phyloP scores from a whole-genome alignment of 2,329 filamentous ascomycete genomes.

The Teratosphaeria nubilosa region DNA sequence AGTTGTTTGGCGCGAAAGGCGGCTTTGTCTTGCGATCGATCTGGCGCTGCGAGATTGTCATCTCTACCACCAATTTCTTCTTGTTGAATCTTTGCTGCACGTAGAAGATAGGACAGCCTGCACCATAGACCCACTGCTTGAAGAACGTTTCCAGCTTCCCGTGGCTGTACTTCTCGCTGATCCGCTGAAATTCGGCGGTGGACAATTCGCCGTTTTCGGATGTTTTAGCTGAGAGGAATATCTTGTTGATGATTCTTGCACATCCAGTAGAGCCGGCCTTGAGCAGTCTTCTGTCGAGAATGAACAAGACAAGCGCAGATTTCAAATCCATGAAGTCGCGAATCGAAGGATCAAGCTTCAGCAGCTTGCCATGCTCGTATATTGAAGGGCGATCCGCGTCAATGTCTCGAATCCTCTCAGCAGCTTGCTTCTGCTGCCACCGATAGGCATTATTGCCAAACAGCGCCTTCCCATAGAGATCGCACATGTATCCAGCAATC shows the following conservation, averaged over 20 bases:
- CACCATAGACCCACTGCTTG: conserved; percentile 80
- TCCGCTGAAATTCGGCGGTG: conserved; percentile 65
- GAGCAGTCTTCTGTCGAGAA: conserved; percentile 79
- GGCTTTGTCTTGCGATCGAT: conserved; percentile 44
- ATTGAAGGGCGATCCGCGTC: conserved; percentile 77
- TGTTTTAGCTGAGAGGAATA: conserved; percentile 77
- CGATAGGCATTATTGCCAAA: conserved; percentile 93
- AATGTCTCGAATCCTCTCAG: conserved; percentile 70
- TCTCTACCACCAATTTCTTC: conserved; percentile 89
- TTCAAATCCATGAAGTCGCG: conserved; percentile 86
- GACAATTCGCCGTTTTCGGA: conserved; percentile 62
- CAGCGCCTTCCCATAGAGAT: conserved; percentile 79
- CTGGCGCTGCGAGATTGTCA: conserved; percentile 74
- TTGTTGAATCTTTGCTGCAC: conserved; percentile 92
- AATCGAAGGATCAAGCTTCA: conserved; percentile 76
- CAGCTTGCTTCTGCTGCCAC: conserved; percentile 75
- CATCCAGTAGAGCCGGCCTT: conserved; percentile 81
- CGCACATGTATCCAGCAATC: conserved; percentile 88
- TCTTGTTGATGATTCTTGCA: conserved; percentile 71
- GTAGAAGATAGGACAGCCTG: conserved; percentile 79
- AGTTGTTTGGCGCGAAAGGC: conserved; percentile 60
- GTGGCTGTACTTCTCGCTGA: conserved; percentile 81
- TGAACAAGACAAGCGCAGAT: conserved; percentile 81
- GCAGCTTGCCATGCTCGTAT: conserved; percentile 63
- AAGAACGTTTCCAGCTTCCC: conserved; percentile 84